Conservation (phyloP, 805 yeast genomes). For the Starmerella kuoi region DNA sequence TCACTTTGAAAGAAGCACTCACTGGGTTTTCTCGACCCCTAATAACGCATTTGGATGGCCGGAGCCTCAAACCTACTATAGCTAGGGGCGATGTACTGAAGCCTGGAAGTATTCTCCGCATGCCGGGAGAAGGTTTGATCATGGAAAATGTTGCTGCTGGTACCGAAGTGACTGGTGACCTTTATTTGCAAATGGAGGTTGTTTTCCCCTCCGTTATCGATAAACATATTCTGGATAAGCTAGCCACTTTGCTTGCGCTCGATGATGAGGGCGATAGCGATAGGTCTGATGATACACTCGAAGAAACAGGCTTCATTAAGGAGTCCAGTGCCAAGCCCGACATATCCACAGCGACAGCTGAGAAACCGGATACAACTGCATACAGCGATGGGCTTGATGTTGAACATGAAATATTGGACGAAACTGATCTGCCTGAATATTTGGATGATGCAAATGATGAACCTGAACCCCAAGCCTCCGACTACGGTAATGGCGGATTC, state of each 20-base stretch:
- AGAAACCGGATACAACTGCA: not conserved
- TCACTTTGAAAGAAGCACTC: conserved; percentile 70
- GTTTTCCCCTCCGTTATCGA: conserved; percentile 20
- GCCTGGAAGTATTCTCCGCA: conserved; percentile 19
- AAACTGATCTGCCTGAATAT: conserved; percentile 15
- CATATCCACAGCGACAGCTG: not conserved
- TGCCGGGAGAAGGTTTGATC: conserved; percentile 21
- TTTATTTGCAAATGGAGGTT: conserved; percentile 18
- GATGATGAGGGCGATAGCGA: conserved; percentile 7
- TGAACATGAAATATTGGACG: conserved; percentile 8
- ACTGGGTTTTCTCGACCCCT: conserved; percentile 62
- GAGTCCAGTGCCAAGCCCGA: not conserved
- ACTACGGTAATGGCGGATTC: no score
- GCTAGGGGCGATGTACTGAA: conserved; percentile 61
- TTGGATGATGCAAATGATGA: conserved; percentile 14
- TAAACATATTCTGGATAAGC: conserved; percentile 13
- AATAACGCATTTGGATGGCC: conserved; percentile 65
- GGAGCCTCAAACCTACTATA: conserved; percentile 50
- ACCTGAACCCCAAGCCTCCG: conserved; percentile 1
- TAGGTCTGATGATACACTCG: conserved; percentile 8
- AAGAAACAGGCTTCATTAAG: not conserved
- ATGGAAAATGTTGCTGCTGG: conserved; percentile 6
- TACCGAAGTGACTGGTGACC: conserved; percentile 15
- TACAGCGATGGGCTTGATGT: conserved; percentile 3
- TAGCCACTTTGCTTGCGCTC: conserved; percentile 8